Conservation (phyloP, 371 early-diverging fungal genomes). For the Phascolomyces articulosus region DNA sequence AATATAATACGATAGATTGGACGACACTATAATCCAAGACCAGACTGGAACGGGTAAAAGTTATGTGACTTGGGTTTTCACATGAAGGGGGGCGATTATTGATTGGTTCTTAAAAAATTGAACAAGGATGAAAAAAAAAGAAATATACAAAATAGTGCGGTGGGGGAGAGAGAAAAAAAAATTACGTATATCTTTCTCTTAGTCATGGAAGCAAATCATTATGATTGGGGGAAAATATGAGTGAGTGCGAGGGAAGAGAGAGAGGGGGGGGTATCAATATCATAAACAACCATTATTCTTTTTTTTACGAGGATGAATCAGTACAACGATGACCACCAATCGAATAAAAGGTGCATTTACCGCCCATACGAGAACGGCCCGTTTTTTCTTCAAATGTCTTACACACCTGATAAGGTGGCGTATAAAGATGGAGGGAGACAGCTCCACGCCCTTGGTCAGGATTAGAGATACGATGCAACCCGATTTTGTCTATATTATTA, state of each 20-base stretch:
- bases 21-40: not conserved
- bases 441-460: conserved; percentile 61
- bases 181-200: too few species aligned
- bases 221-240: too few species aligned
- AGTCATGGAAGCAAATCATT: too few species aligned
- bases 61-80: not conserved
- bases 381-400: conserved; percentile 83
- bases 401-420: conserved; percentile 88
- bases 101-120: too few species aligned
- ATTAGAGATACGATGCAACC: conserved; percentile 88
- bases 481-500: conserved; percentile 70
- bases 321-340: conserved; percentile 43
- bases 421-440: conserved; percentile 91
- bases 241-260: too few species aligned
- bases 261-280: too few species aligned
- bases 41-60: conserved; percentile 6
- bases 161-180: too few species aligned
- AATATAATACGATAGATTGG: not conserved
- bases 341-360: conserved; percentile 73
- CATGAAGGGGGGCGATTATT: too few species aligned
- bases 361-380: conserved; percentile 69
- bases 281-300: too few species aligned
- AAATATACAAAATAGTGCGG: too few species aligned
- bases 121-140: too few species aligned
- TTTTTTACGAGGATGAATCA: not conserved